A percentile compares a stretch with the other conserved stretches of the same genome.
phyloP scores from a whole-genome alignment of 2,329 filamentous ascomycete genomes.

The Conoideocrella luteorostrata region DNA sequence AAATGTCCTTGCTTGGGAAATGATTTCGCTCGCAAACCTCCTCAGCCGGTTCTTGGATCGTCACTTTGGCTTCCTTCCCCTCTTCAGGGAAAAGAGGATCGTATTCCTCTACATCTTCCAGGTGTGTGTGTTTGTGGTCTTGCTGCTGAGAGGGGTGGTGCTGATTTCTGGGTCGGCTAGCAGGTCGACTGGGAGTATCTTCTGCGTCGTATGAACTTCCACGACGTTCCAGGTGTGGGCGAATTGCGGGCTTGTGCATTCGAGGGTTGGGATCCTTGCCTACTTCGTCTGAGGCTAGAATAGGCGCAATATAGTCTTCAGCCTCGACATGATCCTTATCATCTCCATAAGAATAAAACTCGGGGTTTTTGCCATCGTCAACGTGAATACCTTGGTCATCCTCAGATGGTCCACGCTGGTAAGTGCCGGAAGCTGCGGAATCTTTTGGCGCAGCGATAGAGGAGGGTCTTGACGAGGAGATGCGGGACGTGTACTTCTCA shows the following conservation, averaged over 20 bases:
- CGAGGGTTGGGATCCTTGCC: constrained; percentile 64
- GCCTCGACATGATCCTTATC: constrained; percentile 50
- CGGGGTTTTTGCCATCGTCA: constrained; percentile 47
- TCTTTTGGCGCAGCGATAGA: constrained; percentile 27
- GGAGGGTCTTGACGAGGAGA: constrained; percentile 58
- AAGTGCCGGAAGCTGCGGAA: constrained; percentile 11
- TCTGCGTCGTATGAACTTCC: constrained; percentile 52
- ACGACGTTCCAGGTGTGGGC: constrained; percentile 61
- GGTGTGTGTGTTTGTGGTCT: constrained; percentile 58
- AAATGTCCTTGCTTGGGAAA: constrained; percentile 93
- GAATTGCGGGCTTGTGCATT: constrained; percentile 72
- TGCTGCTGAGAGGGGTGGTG: constrained; percentile 46
- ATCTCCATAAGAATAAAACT: constrained; percentile 31
- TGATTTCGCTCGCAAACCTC: constrained; percentile 54
- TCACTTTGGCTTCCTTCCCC: constrained; percentile 39
- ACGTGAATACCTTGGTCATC: constrained; percentile 66
- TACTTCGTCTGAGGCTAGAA: constrained; percentile 83
- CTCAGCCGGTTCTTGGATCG: constrained; percentile 21
- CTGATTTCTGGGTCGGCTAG: constrained; percentile 52
- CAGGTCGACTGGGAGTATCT: constrained; percentile 54
- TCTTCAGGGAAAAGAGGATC: constrained; percentile 90
- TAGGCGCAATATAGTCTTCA: constrained; percentile 64
- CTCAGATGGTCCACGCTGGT: constrained; percentile 31
- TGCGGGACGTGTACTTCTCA: constrained; percentile 75
- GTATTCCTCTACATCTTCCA: constrained; percentile 89